Base-by-base conservation (phyloP, 192 early-diverging fungal species). In the Cetraspora pellucida region DNA sequence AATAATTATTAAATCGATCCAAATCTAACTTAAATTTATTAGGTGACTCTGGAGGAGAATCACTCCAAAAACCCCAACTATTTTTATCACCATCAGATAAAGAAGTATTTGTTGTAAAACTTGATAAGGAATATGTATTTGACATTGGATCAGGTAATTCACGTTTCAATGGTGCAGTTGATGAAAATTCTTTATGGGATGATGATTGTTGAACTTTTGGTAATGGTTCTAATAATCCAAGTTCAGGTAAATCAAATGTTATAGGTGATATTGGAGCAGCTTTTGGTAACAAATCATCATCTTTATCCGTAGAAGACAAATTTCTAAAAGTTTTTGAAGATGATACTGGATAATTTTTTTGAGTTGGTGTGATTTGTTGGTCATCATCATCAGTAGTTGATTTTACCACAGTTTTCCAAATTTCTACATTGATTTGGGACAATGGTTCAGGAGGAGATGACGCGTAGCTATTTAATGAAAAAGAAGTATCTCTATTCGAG, bases 1-100 rank as follows among this genome's bases (percentile, higher is more conserved):
- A 65, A 65, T 65, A 65, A 19, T 27, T 43, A 44, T 17, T 10
- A n/a, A 65, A 65, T 44, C 30, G 63, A 44, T 65, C n/a, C n/a
- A 65, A 19, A 37, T 65, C 37, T n/a, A 65, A 65, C n/a, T 21
- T 65, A 19, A 65, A 65, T n/a, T 65, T 65, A 65, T 65, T 65
- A n/a, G 63, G 63, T 65, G 63, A 65, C 19, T 31, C 28, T 54
- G 50, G 50, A 3, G 50, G 50, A 5, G 50, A 54, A 54, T 54
- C 50, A 14, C 11, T n/a, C 50, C 50, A 54, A 54, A 54, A n/a
- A 11, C 50, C 50, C 50, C 50, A 54, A 54, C 7, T 37, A 37
- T 7, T 37, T 37, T 37, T 37, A 37, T 37, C 37, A 37, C 37
- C 37, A 37, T 37, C 37, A 1, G 37, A 37, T 7, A 37, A 6